These are phyloP conservation scores for Penicillium sp. DNA, from an alignment of 2,329 filamentous ascomycete species.

Conservation along the genomic window DNA sequence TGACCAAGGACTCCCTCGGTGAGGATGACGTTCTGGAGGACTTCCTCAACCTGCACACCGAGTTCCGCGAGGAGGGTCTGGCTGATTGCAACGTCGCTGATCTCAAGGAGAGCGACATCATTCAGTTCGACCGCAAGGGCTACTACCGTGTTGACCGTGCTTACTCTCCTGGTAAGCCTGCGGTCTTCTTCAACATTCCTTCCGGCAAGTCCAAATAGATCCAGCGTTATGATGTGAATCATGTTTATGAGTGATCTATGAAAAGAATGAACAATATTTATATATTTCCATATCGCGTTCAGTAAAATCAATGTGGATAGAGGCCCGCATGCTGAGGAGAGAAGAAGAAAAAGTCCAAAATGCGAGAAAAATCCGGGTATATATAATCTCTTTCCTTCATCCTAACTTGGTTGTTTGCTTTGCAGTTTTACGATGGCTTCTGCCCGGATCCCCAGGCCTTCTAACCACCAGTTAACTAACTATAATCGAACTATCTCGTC, in stretches of 20 bases:
- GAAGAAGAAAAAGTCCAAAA: background rate
- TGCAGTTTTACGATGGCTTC: background rate
- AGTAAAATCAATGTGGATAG: background rate
- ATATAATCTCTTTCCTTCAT: background rate
- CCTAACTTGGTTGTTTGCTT: background rate
- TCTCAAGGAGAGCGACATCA: conserved; percentile 83
- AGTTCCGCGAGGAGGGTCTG: conserved; percentile 69
- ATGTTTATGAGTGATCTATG: conserved; percentile 8
- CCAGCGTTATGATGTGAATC: background rate
- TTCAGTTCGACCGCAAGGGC: conserved; percentile 91
- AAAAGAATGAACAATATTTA: background rate
- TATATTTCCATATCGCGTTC: background rate
- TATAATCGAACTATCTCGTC: background rate
- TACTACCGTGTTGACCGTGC: conserved; percentile 81
- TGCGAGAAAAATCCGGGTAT: background rate
- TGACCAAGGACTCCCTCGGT: conserved; percentile 91
- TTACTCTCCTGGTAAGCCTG: conserved; percentile 58
- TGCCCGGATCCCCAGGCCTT: background rate
- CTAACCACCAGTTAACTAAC: background rate
- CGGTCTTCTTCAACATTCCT: conserved; percentile 68
- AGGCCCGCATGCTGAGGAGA: background rate
- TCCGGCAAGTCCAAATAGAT: conserved; percentile 57
- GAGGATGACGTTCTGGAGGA: conserved; percentile 84
- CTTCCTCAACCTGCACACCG: conserved; percentile 74
- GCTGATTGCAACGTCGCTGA: conserved; percentile 78